Base-by-base conservation (phyloP, 1,284 basidiomycete species). In the Trametes sp. region DNA sequence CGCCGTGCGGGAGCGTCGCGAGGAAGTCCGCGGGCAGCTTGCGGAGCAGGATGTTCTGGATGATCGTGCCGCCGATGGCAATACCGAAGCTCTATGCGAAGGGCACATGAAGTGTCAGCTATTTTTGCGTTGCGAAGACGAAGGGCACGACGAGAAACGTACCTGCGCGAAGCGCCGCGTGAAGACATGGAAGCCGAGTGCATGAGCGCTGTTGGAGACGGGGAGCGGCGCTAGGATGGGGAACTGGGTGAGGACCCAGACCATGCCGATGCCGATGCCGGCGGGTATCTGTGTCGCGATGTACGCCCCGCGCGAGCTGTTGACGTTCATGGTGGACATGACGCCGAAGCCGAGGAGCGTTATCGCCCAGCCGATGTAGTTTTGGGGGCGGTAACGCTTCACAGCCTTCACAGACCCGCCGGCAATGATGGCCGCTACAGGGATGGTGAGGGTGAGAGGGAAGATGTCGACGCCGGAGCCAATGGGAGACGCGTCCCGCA, bases 381-480 rank as follows among this genome's bases (percentile, higher is more conserved):
- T 74, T 58, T 77, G 75, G 0, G 75, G 75, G 0, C 76, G 69
- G 60, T 82, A 82, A 6, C 63, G 58, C 14, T 75, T 69, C 9
- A 64, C 16, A 9, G 71, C 61, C 10, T 72, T 64, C 9, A 80
- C 73, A 11, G 66, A 64, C 5, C 70, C 52, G 0, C 77, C 77
- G 1, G 65, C 68, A 0, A 75, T 24, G 24, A 80, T 61, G 11
- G 71, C 71, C 16, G 72, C 61, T 0, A 75, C 69, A 1, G 74
- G 63, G 49, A 79, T 69, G 4, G 28, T 41, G 13, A 58, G 14
- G 10, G 74, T 65, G 7, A 76, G 59, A 1, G 74, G 68, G 60
- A 85, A 76, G 0, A 76, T 65, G 21, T 81, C 73, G 21, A 86
- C 74, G 1, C 81, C 81, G 4, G 82, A 80, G 0, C 70, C 67